Evolutionary conservation across 495 filamentous ascomycete species (phyloP).

Genomic region (Penicillium nucicola): DNA sequence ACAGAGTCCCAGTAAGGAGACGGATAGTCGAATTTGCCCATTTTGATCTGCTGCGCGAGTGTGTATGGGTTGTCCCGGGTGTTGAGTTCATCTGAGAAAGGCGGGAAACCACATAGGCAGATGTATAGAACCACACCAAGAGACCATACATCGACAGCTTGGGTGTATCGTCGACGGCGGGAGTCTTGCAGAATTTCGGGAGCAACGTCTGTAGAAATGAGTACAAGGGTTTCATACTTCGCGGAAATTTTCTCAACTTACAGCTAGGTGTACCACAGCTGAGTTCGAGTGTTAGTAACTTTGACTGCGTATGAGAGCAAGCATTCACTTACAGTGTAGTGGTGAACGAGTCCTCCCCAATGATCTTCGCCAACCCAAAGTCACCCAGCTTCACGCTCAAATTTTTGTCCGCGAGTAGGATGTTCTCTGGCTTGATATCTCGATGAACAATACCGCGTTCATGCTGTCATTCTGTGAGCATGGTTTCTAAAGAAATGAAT

Average conservation of each 20-base stretch:
- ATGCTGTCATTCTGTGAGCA: slow-evolving; percentile 62
- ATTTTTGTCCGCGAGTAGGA: slow-evolving; percentile 79
- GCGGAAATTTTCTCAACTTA: slow-evolving; percentile 35
- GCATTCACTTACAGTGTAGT: slow-evolving; percentile 69
- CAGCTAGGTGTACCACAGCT: slow-evolving; percentile 91
- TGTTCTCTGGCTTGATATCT: slow-evolving; percentile 99
- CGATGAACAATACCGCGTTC: slow-evolving; percentile 97
- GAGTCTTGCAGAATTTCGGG: slow-evolving; percentile 87
- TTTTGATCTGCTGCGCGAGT: slow-evolving; percentile 86
- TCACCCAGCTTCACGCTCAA: slow-evolving; percentile 90
- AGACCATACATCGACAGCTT: slow-evolving; percentile 96
- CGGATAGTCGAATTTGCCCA: slow-evolving; percentile 88
- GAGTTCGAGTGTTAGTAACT: slow-evolving; percentile 8
- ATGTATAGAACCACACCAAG: slow-evolving; percentile 99
- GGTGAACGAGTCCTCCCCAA: slow-evolving; percentile 97
- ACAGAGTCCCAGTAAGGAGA: slow-evolving; percentile 97
- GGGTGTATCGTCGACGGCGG: slow-evolving; percentile 80
- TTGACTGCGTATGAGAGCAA: not conserved
- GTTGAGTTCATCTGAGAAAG: slow-evolving; percentile 91
- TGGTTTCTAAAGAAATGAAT: not conserved
- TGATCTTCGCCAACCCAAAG: slow-evolving; percentile 97
- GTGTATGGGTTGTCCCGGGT: slow-evolving; percentile 76
- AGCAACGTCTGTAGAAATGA: slow-evolving; percentile 69
- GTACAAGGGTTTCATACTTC: not conserved
- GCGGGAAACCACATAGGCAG: slow-evolving; percentile 95